These are phyloP conservation scores for Citrus medica DNA, from an alignment of 345 rosid genomes.

Conservation along the genomic window DNA sequence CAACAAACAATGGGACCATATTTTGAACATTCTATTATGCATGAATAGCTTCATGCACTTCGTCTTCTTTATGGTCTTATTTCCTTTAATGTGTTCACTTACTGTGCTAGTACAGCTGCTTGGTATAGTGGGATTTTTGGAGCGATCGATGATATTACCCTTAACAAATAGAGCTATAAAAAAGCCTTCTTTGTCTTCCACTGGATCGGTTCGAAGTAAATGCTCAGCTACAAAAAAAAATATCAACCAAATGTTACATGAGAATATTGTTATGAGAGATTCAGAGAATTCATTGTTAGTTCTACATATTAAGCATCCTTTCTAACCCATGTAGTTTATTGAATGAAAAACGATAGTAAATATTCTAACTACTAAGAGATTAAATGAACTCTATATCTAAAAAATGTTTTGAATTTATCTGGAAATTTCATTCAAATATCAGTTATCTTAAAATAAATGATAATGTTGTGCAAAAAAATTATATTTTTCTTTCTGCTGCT, in stretches of 20 bases:
- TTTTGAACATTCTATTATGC: constrained; percentile 28
- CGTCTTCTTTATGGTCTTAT: background rate
- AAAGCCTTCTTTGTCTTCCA: constrained; percentile 84
- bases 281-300: too few species aligned
- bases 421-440: background rate
- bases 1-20: background rate
- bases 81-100: background rate
- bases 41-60: constrained; percentile 12
- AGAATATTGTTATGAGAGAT: too few species aligned
- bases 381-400: background rate
- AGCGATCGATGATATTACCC: background rate
- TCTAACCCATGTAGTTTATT: too few species aligned
- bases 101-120: background rate
- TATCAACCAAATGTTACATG: background rate
- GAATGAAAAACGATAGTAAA: too few species aligned
- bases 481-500: background rate
- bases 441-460: background rate
- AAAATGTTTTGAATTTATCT: background rate
- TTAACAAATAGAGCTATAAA: constrained; percentile 68
- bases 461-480: background rate
- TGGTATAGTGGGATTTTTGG: background rate
- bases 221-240: constrained; percentile 33
- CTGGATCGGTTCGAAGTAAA: constrained; percentile 46
- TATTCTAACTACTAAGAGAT: too few species aligned
- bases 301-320: too few species aligned